Evolutionary conservation across 495 filamentous ascomycete genomes (phyloP), one percentile per base, ranked within the genome.

Genomic region (Penicillium fimorum): DNA sequence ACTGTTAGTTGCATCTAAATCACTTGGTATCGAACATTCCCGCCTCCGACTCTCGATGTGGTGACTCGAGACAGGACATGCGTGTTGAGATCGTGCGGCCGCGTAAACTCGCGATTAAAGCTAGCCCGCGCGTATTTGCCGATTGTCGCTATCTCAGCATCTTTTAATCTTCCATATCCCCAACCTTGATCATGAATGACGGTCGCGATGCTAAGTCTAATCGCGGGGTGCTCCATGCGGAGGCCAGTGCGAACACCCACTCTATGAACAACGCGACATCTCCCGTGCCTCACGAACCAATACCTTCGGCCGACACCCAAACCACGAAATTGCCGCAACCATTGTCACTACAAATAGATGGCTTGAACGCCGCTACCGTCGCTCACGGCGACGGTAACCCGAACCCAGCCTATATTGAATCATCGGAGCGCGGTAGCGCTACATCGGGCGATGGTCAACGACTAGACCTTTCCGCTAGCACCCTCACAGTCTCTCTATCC

Each of bases 321-420:
- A 60, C 59, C 32, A 60, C 60, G 53, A 66, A 68, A 40, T 58
- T 44, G 3, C 49, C 61, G 13, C 53, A 64, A 17, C 53, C 58
- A 37, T 50, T 65, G 30, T 64, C 66, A n/a, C 55, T 66, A 56
- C 68, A 56, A 27, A 57, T 68, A 32, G 58, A 70, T 53, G 55
- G 62, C 38, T 56, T 58, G 50, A 57, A 63, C 48, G 47, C 37
- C 41, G 59, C 38, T 54, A 55, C 60, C 1, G 43, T 47, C 15
- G 18, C 60, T 22, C 37, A 51, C 30, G 55, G 58, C 44, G 57
- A 54, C 18, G 32, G 41, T 17, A 18, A 48, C 24, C 15, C 58
- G 13, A 54, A 48, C 29, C 49, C 25, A 12, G 33, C 46, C 29
- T 60, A 56, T 53, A 57, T 69, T 25, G 61, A 66, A 55, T 62